Evolutionary conservation across 805 yeast genomes (phyloP), one percentile per base, ranked within the genome.

Genomic region (Wickerhamomyces mucosus): DNA sequence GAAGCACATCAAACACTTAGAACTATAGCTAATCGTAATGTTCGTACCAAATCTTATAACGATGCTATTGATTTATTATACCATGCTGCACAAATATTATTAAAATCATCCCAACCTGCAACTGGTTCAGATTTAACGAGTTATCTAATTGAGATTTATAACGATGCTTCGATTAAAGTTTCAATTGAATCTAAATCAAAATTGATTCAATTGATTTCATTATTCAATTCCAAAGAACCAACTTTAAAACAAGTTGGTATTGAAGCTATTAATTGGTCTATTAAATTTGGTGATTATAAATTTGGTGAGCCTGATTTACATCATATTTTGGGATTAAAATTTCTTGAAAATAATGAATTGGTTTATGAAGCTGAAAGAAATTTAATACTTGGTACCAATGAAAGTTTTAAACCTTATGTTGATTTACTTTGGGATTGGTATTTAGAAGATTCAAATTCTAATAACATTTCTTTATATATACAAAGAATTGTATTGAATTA

Each of bases 1-100:
- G 98, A 92, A 53, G 97, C 97, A 0, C 96, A 89, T 53, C 97
- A 92, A 56, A 88, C 95, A 0, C 67, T 92, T 31, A 66, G 96
- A 48, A 85, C 97, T 6, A 81, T 89, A 33, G 82, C 83, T 26
- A 86, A 86, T 43, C 67, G 98, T 50, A 80, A 82, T 49, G 78
- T 81, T 26, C 73, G 82, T 40, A 51, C 75, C 16, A 73, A 74
- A 38, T 73, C 78, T 37, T 83, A 69, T 51, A 60, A 57, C 3
- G 78, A 79, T 24, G 95, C 96, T 8, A 66, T 74, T 31, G 86
- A 81, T 29, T 59, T 86, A 35, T 64, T 89, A 20, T 72, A 73
- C 45, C 75, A 75, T 42, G 88, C 89, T 26, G 69, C 94, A 0
- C 59, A 72, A 38, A 72, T 78, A 15, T 66, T 89, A 34, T 61